Conservation (phyloP, 169 alveolate genomes). For the Cryptosporidium viatorum region DNA sequence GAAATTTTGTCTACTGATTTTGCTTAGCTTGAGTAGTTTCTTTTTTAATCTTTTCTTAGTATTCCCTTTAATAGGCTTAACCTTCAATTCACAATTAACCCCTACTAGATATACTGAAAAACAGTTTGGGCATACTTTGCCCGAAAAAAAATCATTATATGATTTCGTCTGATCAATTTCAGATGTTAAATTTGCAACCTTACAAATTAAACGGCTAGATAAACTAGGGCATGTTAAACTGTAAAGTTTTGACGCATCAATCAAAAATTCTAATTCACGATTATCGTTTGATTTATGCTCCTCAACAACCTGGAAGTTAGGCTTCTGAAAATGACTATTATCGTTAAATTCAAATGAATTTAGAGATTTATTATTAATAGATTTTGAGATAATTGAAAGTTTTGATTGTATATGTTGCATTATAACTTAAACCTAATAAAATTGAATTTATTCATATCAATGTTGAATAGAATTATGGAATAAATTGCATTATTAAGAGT, state of each 20-base stretch:
- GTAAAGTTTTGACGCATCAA: slow-evolving; percentile 24
- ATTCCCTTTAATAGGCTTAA: slow-evolving; percentile 7
- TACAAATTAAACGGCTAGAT: slow-evolving; percentile 35
- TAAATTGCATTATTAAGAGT: neutral
- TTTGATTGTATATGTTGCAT: slow-evolving; percentile 40
- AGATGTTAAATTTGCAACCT: slow-evolving; percentile 24
- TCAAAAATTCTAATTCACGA: slow-evolving; percentile 22
- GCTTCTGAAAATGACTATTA: neutral
- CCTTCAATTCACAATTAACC: slow-evolving; percentile 6
- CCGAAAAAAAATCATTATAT: slow-evolving; percentile 29
- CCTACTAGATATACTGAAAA: slow-evolving; percentile 37
- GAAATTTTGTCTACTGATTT: neutral
- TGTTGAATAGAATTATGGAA: neutral
- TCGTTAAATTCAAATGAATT: slow-evolving; percentile 12
- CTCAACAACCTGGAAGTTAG: slow-evolving; percentile 7
- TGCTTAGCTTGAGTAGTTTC: neutral
- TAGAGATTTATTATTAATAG: neutral
- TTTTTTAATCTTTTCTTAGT: slow-evolving; percentile 1
- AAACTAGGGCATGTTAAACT: slow-evolving; percentile 15
- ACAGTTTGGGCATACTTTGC: slow-evolving; percentile 51
- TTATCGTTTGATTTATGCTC: neutral
- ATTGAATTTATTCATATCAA: neutral
- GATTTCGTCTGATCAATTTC: slow-evolving; percentile 42
- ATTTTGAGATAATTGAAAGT: slow-evolving; percentile 28
- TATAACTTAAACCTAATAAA: neutral